Percentiles rank a stretch among this genome's conserved stretches.
Conservation (phyloP, 305 asterid species). For the Fraxinus platypoda region DNA sequence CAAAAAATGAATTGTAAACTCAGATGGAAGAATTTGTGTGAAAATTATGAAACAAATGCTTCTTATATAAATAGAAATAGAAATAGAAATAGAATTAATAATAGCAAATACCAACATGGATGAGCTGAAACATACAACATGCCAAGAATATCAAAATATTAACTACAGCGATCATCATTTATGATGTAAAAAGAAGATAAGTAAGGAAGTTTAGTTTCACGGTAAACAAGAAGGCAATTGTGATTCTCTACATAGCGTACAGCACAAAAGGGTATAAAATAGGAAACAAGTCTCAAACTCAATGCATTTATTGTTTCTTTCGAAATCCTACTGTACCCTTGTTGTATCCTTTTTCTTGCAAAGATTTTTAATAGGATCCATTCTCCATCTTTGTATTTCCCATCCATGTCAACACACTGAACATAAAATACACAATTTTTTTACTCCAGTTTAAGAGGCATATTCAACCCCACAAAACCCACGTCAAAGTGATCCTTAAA, state of each 20-base stretch:
- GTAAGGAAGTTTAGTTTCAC: background rate
- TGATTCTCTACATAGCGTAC: background rate
- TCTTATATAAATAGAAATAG: background rate
- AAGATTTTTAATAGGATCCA: background rate
- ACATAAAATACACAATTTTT: background rate
- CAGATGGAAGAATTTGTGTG: background rate
- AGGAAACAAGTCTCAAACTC: background rate
- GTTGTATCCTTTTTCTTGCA: background rate
- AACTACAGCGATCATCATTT: background rate
- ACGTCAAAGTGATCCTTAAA: constrained; percentile 15
- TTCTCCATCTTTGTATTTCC: constrained; percentile 8
- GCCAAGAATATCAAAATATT: background rate
- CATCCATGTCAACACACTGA: constrained; percentile 4
- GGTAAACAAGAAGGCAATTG: background rate
- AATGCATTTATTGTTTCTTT: background rate
- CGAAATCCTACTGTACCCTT: background rate
- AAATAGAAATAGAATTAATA: background rate
- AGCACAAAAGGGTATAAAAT: background rate
- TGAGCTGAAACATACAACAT: background rate
- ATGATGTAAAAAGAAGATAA: background rate
- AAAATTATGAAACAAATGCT: background rate
- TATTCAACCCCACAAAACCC: constrained; percentile 3
- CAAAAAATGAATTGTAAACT: background rate
- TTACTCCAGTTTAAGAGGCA: constrained; percentile 13
- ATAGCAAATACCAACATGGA: background rate